Conservation (phyloP, 345 rosid genomes). For the Eucalyptus polybractea region DNA sequence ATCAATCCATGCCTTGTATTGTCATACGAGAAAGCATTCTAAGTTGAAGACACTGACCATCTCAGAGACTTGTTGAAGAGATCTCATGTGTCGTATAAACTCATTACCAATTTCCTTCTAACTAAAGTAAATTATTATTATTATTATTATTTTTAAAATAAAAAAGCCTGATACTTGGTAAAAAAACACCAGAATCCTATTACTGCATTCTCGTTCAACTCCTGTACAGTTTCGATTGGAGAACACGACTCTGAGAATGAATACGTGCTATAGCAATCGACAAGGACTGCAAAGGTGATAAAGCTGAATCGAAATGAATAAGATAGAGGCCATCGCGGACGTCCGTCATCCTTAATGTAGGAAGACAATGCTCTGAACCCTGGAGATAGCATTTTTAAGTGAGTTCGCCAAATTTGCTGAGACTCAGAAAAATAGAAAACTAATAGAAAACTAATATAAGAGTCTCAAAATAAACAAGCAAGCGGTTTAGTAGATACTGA, state of each 20-base stretch:
- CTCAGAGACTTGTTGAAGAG: neutral
- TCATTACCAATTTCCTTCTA: neutral
- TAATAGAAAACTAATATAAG: neutral
- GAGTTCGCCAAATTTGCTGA: neutral
- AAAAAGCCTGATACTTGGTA: neutral
- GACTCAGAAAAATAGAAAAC: neutral
- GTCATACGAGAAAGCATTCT: neutral
- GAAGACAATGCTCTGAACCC: slow-evolving; percentile 39
- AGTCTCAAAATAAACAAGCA: neutral
- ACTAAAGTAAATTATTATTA: neutral
- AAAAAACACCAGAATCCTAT: neutral
- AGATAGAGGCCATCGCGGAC: slow-evolving; percentile 62
- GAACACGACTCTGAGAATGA: slow-evolving; percentile 49
- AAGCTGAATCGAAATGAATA: slow-evolving; percentile 48
- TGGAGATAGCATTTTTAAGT: neutral
- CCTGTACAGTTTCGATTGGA: slow-evolving; percentile 29
- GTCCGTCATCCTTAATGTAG: slow-evolving; percentile 58
- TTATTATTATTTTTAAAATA: no score
- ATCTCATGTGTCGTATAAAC: neutral
- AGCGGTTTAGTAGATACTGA: neutral
- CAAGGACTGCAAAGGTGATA: slow-evolving; percentile 76
- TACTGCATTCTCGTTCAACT: neutral
- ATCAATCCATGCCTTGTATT: neutral
- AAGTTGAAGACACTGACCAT: neutral
- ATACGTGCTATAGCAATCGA: slow-evolving; percentile 72